Conservation (phyloP, 2,329 filamentous ascomycete genomes). For the Fusarium sp. region DNA sequence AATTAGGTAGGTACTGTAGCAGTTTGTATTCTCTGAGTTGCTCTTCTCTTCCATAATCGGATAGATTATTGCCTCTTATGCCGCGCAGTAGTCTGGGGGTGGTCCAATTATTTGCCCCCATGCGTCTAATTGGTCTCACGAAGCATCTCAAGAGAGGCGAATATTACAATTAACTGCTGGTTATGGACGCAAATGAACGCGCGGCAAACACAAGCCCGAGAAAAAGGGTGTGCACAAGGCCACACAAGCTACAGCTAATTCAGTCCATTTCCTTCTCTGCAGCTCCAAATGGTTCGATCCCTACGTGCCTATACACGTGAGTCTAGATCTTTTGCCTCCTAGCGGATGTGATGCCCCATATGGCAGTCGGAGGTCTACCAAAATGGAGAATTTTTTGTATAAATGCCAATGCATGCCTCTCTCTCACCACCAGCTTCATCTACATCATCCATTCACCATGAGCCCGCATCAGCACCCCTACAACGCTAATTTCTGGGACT, state of each 20-base stretch:
- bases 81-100: background rate
- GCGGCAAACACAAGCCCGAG: slow-evolving; percentile 35
- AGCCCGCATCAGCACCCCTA: slow-evolving; percentile 39
- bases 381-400: slow-evolving; percentile 29
- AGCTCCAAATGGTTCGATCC: slow-evolving; percentile 42
- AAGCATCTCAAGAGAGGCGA: slow-evolving; percentile 17
- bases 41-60: slow-evolving; percentile 19
- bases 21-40: slow-evolving; percentile 2
- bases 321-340: slow-evolving; percentile 33
- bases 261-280: slow-evolving; percentile 17
- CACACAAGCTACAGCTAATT: background rate
- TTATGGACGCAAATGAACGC: slow-evolving; percentile 33
- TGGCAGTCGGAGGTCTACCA: slow-evolving; percentile 8
- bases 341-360: slow-evolving; percentile 33
- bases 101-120: slow-evolving; percentile 23
- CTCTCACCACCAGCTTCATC: slow-evolving; percentile 19
- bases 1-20: background rate
- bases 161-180: slow-evolving; percentile 1
- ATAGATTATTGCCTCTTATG: slow-evolving; percentile 9
- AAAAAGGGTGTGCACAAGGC: slow-evolving; percentile 9
- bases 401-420: slow-evolving; percentile 18
- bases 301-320: slow-evolving; percentile 44
- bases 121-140: slow-evolving; percentile 25
- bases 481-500: slow-evolving; percentile 50
- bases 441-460: slow-evolving; percentile 36